Percentiles rank a stretch among this genome's conserved stretches.
Conservation (phyloP, 169 alveolate species). For the Cryptosporidium parvum region DNA sequence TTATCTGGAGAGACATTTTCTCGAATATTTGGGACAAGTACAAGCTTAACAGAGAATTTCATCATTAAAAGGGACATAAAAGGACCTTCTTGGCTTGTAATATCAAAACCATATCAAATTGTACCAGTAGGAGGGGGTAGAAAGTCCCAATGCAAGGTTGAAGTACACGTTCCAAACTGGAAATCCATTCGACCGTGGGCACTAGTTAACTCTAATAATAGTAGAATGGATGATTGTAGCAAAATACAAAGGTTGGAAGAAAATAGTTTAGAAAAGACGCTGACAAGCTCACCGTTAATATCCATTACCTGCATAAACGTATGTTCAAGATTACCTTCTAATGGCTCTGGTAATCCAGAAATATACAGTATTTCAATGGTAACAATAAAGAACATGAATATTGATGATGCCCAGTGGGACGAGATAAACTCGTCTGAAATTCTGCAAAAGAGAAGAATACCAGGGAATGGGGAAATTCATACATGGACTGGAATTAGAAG, state of each 20-base stretch:
- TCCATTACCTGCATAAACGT: conserved; percentile 29
- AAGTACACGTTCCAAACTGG: conserved; percentile 61
- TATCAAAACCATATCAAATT: conserved; percentile 66
- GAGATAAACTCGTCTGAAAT: conserved; percentile 16
- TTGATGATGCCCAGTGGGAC: conserved; percentile 60
- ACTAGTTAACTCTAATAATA: not conserved
- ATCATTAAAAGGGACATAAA: conserved; percentile 83
- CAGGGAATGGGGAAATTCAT: conserved; percentile 7
- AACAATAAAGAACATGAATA: conserved; percentile 24
- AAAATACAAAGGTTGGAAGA: not conserved
- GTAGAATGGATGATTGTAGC: not conserved
- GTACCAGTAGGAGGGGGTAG: conserved; percentile 70
- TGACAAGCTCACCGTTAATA: not conserved
- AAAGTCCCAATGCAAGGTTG: conserved; percentile 52
- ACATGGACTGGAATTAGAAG: conserved; percentile 70
- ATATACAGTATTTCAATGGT: conserved; percentile 57
- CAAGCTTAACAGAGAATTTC: conserved; percentile 80
- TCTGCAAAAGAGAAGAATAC: not conserved
- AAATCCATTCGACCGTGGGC: conserved; percentile 60
- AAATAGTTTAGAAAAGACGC: not conserved
- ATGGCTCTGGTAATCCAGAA: conserved; percentile 30
- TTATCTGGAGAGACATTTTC: conserved; percentile 78
- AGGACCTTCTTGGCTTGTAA: conserved; percentile 88
- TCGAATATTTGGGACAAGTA: conserved; percentile 78
- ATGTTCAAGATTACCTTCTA: conserved; percentile 33